Conservation (phyloP, 164 flowering plant genomes). For the Nymphaea thermarum region DNA sequence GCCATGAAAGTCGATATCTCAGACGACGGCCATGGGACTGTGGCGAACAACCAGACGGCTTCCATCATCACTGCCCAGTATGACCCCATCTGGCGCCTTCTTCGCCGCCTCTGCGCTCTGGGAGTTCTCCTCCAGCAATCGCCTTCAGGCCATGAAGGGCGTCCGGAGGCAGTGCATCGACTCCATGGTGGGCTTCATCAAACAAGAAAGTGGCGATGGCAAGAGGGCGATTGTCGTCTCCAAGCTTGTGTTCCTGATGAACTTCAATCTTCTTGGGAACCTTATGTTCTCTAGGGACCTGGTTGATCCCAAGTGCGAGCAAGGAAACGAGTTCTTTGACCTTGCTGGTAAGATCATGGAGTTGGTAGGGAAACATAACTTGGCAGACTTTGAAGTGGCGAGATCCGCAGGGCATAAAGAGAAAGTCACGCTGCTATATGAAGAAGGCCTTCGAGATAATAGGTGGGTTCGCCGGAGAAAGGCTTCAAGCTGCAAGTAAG, state of each 20-base stretch:
- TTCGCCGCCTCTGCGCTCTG: conserved; percentile 6
- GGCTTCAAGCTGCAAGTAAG: neutral
- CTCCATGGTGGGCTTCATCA: conserved; percentile 11
- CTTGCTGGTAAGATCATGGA: conserved; percentile 2
- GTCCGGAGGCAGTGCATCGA: conserved; percentile 10
- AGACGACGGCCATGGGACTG: conserved; percentile 2
- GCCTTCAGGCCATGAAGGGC: conserved; percentile 7
- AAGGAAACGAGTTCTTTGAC: conserved; percentile 12
- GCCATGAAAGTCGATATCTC: conserved; percentile 3
- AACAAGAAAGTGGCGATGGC: conserved; percentile 4
- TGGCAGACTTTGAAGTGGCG: conserved; percentile 16
- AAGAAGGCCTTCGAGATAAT: conserved; percentile 8
- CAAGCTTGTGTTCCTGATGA: conserved; percentile 11
- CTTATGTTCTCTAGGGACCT: conserved; percentile 14
- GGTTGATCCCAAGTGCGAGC: conserved; percentile 6
- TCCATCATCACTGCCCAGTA: conserved; percentile 6
- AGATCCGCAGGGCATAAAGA: conserved; percentile 14
- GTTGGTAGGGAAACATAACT: conserved; percentile 12
- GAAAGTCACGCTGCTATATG: conserved; percentile 1
- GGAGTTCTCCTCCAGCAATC: conserved; percentile 10
- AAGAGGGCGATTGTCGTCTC: conserved; percentile 3
- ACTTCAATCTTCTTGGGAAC: conserved; percentile 16
- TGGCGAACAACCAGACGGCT: too few relatives aligned
- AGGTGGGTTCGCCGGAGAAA: conserved; percentile 7
- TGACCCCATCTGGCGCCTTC: conserved; percentile 13